These are phyloP conservation scores for Ceratobasidium sp. DNA, from an alignment of 1,284 basidiomycete genomes.

Conservation along the genomic window DNA sequence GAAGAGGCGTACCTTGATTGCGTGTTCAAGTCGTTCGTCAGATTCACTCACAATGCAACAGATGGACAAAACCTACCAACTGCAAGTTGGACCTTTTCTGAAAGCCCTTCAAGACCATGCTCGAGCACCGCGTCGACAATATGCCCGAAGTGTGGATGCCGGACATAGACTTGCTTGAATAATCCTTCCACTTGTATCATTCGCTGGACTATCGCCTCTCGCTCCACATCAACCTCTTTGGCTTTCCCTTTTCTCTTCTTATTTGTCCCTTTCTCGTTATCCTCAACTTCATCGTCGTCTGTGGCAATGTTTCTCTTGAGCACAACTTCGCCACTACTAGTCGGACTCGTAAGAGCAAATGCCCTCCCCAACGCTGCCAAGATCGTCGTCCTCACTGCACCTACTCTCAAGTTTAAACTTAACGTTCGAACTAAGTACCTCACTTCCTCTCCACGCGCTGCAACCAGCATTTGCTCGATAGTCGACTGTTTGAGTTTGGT, in stretches of 20 bases:
- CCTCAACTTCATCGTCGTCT: neutral
- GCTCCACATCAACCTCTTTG: conserved; percentile 60
- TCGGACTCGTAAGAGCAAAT: conserved; percentile 73
- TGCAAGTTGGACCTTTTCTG: conserved; percentile 76
- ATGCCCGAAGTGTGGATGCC: conserved; percentile 90
- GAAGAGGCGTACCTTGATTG: conserved; percentile 72
- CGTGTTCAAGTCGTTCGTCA: too few species aligned
- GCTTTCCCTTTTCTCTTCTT: conserved; percentile 62
- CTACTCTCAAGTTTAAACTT: conserved; percentile 85
- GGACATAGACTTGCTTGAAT: conserved; percentile 83
- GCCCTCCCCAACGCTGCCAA: conserved; percentile 87
- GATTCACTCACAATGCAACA: too few species aligned
- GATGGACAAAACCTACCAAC: conserved; percentile 68
- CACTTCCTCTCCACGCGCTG: conserved; percentile 88
- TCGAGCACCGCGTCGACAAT: conserved; percentile 77
- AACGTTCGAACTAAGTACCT: conserved; percentile 88
- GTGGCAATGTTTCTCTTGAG: neutral
- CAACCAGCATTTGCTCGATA: conserved; percentile 85
- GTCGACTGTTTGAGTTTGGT: conserved; percentile 82
- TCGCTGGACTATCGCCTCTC: conserved; percentile 63
- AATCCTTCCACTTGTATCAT: conserved; percentile 72
- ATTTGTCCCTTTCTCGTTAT: conserved; percentile 29
- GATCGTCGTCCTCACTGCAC: conserved; percentile 88
- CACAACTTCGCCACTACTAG: neutral
- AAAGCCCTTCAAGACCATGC: conserved; percentile 71